Evolutionary conservation across 2,329 filamentous ascomycete genomes (phyloP).

Genomic region (Cyanodermella asteris): DNA sequence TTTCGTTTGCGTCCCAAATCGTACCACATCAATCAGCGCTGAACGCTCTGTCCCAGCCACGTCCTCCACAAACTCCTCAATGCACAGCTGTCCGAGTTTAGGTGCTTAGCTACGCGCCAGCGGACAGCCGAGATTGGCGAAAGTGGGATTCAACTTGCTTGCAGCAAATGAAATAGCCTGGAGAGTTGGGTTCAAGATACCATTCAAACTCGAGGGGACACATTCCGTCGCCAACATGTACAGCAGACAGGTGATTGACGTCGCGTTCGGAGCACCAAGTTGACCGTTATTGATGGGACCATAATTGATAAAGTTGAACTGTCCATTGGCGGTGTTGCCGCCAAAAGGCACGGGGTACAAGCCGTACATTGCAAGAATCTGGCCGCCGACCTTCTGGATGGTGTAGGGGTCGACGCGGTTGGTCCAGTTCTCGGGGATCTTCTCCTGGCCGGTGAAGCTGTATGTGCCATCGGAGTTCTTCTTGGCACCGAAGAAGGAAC

Average conservation of each 20-base stretch:
- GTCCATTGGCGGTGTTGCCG: conserved; percentile 17
- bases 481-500: conserved; percentile 20
- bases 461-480: conserved; percentile 17
- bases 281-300: conserved; percentile 19
- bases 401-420: conserved; percentile 15
- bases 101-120: no score
- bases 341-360: conserved; percentile 22
- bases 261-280: conserved; percentile 11
- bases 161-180: conserved; percentile 13
- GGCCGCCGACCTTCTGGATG: conserved; percentile 14
- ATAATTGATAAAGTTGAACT: conserved; percentile 18
- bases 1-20: no score
- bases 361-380: conserved; percentile 21
- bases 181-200: conserved; percentile 16
- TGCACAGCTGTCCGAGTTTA: no score
- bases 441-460: conserved; percentile 16
- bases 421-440: conserved; percentile 21
- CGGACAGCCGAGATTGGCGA: conserved; percentile 18
- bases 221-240: conserved; percentile 20
- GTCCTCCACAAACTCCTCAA: no score
- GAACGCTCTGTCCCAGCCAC: no score
- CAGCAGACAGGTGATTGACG: conserved; percentile 18
- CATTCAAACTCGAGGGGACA: conserved; percentile 17
- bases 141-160: conserved; percentile 12
- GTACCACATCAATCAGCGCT: no score